Evolutionary conservation across 495 filamentous ascomycete genomes (phyloP).

Genomic region (Emericellopsis terricola): DNA sequence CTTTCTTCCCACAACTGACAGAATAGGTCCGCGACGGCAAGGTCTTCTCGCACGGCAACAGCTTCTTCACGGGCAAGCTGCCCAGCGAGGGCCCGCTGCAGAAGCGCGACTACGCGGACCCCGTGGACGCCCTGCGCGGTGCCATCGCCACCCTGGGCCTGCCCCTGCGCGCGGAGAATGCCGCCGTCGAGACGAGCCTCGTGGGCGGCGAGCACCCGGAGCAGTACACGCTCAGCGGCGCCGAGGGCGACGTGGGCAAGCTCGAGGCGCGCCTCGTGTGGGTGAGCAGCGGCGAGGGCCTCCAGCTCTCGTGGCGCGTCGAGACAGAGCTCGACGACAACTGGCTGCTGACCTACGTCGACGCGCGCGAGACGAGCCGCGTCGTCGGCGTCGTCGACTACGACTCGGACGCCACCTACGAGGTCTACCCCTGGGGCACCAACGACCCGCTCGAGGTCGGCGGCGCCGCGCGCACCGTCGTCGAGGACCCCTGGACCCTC

Average conservation of each 20-base stretch:
- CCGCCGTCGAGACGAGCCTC: slow-evolving; percentile 5
- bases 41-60: slow-evolving; percentile 26
- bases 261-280: slow-evolving; percentile 27
- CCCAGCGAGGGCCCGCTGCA: slow-evolving; percentile 12
- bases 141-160: slow-evolving; percentile 14
- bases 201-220: slow-evolving; percentile 12
- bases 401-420: slow-evolving; percentile 25
- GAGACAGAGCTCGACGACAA: slow-evolving; percentile 30
- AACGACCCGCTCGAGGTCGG: slow-evolving; percentile 30
- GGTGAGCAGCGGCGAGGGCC: slow-evolving; percentile 18
- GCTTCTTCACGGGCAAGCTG: slow-evolving; percentile 18
- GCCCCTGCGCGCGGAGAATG: slow-evolving; percentile 13
- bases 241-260: slow-evolving; percentile 19
- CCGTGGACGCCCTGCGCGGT: slow-evolving; percentile 15
- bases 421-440: slow-evolving; percentile 26
- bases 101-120: slow-evolving; percentile 17
- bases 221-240: slow-evolving; percentile 17
- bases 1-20: neutral
- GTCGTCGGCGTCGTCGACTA: slow-evolving; percentile 28
- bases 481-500: slow-evolving; percentile 19
- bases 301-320: slow-evolving; percentile 28
- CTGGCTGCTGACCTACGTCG: slow-evolving; percentile 31
- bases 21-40: slow-evolving; percentile 16
- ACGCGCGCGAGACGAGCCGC: slow-evolving; percentile 19
- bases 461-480: slow-evolving; percentile 15